Conservation (phyloP, 371 early-diverging fungal species). For the Mortierella sp. region DNA sequence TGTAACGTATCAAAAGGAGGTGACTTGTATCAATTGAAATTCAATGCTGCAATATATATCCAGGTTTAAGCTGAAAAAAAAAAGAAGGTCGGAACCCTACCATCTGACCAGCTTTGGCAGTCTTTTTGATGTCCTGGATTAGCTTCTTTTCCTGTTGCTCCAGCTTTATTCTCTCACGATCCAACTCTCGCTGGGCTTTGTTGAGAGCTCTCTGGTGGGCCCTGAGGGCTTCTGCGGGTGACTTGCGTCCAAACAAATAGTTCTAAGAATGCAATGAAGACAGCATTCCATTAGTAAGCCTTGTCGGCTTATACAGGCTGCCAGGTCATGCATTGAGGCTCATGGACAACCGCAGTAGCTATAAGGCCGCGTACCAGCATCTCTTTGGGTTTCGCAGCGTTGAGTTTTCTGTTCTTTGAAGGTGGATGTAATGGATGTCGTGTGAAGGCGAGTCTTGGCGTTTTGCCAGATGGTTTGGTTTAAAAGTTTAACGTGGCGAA, state of each 20-base stretch:
- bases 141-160: conserved; percentile 97
- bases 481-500: too few relatives aligned
- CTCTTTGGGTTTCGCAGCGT: not conserved
- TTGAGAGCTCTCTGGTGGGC: conserved; percentile 91
- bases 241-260: conserved; percentile 78
- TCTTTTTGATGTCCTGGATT: conserved; percentile 91
- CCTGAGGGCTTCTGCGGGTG: conserved; percentile 92
- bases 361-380: conserved; percentile 20
- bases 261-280: conserved; percentile 58
- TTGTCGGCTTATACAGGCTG: not conserved
- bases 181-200: conserved; percentile 94
- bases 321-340: too few relatives aligned
- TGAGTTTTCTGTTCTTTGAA: not conserved
- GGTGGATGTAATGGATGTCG: not conserved
- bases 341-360: too few relatives aligned
- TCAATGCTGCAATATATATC: not conserved
- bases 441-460: conserved; percentile 3
- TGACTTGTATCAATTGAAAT: not conserved
- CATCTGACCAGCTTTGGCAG: conserved; percentile 93
- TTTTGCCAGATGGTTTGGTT: not conserved
- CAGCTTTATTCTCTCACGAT: conserved; percentile 89
- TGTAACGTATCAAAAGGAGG: not conserved
- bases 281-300: not conserved
- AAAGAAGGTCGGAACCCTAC: conserved; percentile 57
- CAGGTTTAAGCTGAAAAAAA: not conserved